phyloP scores from a whole-genome alignment of 2,329 filamentous ascomycete species.

The Fusarium kyushuense region DNA sequence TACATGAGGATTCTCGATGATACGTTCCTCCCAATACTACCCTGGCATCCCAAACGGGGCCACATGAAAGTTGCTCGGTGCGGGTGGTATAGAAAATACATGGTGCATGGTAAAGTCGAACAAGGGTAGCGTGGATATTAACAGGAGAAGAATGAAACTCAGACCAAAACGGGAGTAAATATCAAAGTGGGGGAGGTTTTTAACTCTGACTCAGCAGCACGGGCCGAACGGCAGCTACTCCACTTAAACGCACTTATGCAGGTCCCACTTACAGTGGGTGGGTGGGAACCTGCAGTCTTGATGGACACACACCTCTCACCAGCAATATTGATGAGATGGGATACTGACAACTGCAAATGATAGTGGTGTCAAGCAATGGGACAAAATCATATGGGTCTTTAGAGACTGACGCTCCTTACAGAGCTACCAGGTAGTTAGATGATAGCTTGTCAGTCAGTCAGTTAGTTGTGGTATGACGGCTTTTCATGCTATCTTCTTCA shows the following conservation, averaged over 20 bases:
- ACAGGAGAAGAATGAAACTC: background rate
- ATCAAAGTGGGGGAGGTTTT: background rate
- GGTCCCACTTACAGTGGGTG: background rate
- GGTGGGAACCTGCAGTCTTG: background rate
- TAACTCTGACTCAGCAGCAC: background rate
- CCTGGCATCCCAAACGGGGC: background rate
- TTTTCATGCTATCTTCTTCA: too few relatives aligned
- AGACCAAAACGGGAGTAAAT: conserved; percentile 5
- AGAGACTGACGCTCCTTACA: background rate
- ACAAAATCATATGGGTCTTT: background rate
- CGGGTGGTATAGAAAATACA: background rate
- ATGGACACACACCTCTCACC: background rate
- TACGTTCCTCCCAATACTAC: background rate
- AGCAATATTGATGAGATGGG: background rate
- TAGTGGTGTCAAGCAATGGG: background rate
- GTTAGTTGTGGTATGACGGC: too few relatives aligned
- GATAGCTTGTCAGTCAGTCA: background rate
- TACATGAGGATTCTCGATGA: conserved; percentile 4
- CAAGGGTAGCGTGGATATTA: conserved; percentile 12
- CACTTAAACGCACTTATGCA: background rate
- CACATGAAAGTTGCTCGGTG: too few relatives aligned
- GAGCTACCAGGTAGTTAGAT: background rate
- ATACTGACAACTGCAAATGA: background rate
- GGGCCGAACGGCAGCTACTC: background rate
- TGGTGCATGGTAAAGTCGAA: background rate